These are phyloP conservation scores for Curvularia hawaiiensis DNA, from an alignment of 2,329 filamentous ascomycete genomes.

Conservation along the genomic window DNA sequence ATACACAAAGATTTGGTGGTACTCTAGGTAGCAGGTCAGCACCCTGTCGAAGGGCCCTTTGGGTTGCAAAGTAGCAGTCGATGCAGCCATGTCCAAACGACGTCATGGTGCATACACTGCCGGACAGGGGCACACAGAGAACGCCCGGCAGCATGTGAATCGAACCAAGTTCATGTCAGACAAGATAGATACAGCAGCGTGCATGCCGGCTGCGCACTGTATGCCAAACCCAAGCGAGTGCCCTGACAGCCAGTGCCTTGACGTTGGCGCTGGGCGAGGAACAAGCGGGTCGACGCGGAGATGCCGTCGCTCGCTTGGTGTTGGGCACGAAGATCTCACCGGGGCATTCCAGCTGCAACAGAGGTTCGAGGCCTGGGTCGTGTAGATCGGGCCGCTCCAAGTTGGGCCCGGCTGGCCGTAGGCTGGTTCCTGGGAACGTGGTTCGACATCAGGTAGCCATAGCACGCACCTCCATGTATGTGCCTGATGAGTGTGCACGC, in stretches of 20 bases:
- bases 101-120: constrained; percentile 17
- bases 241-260: background rate
- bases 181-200: background rate
- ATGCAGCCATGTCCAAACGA: constrained; percentile 10
- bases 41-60: constrained; percentile 1
- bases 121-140: constrained; percentile 5
- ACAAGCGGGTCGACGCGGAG: constrained; percentile 27
- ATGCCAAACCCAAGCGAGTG: background rate
- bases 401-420: constrained; percentile 8
- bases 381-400: constrained; percentile 18
- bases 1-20: background rate
- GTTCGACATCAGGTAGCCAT: constrained; percentile 18
- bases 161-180: background rate
- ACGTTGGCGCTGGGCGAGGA: constrained; percentile 6
- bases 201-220: background rate
- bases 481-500: constrained; percentile 8
- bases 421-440: constrained; percentile 15
- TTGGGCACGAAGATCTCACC: constrained; percentile 21
- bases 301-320: constrained; percentile 10
- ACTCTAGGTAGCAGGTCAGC: background rate
- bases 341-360: constrained; percentile 10
- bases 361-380: constrained; percentile 20
- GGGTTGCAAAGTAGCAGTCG: constrained; percentile 7
- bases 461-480: constrained; percentile 18
- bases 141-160: constrained; percentile 7